phyloP scores from a whole-genome alignment of 805 yeast species.

The Suhomyces vadensis region DNA sequence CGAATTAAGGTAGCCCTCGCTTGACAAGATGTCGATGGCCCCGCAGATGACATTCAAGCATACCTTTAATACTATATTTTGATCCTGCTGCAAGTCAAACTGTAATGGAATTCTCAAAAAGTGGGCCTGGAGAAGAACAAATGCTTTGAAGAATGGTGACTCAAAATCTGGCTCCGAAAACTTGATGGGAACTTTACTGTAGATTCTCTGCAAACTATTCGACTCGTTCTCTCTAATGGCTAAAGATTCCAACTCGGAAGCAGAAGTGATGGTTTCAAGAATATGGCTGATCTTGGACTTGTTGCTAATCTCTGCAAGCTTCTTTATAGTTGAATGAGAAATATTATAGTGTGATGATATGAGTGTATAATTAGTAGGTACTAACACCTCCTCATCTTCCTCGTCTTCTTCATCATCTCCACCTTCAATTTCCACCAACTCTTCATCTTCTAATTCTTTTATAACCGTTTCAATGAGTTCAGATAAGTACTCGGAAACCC shows the following conservation, averaged over 20 bases:
- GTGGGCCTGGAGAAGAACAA: slow-evolving; percentile 78
- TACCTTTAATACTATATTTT: slow-evolving; percentile 49
- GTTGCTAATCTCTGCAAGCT: slow-evolving; percentile 53
- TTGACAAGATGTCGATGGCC: slow-evolving; percentile 70
- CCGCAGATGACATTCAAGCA: slow-evolving; percentile 60
- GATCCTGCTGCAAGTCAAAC: slow-evolving; percentile 58
- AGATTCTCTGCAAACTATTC: slow-evolving; percentile 46
- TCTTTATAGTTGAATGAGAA: slow-evolving; percentile 65
- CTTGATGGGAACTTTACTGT: slow-evolving; percentile 65
- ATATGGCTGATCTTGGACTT: slow-evolving; percentile 61
- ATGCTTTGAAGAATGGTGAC: slow-evolving; percentile 67
- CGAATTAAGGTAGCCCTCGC: slow-evolving; percentile 79
- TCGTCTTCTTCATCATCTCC: slow-evolving; percentile 41
- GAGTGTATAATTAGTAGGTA: slow-evolving; percentile 68
- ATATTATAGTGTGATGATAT: slow-evolving; percentile 74
- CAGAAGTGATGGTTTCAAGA: slow-evolving; percentile 63
- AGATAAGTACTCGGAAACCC: slow-evolving; percentile 79
- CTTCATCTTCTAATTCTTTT: slow-evolving; percentile 59
- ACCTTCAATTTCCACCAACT: slow-evolving; percentile 59
- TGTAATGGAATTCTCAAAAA: slow-evolving; percentile 66
- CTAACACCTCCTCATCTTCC: slow-evolving; percentile 38
- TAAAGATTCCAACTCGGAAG: slow-evolving; percentile 68
- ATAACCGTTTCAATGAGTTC: slow-evolving; percentile 76
- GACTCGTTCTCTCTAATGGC: slow-evolving; percentile 67
- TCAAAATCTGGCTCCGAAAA: slow-evolving; percentile 39